phyloP scores from a whole-genome alignment of 139 green algal genomes.

The Chlamydomonas schloesseri region DNA sequence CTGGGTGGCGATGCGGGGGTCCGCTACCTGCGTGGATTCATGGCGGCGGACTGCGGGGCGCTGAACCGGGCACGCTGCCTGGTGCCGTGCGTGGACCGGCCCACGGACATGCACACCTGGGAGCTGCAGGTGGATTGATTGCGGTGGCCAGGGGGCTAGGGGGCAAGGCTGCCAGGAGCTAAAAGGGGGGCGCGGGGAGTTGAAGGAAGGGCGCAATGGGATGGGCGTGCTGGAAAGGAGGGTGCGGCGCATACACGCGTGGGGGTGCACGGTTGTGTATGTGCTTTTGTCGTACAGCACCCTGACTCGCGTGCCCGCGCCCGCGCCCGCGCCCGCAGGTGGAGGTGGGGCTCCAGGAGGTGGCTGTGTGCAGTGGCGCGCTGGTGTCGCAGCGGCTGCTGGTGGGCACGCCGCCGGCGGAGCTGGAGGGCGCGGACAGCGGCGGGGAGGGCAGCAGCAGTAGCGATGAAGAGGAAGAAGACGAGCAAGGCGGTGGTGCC shows the following conservation, averaged over 20 bases:
- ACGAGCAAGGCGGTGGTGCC: too few species aligned
- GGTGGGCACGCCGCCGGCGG: neutral
- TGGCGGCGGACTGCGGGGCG: neutral
- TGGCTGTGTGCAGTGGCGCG: slow-evolving; percentile 44
- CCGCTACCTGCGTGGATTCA: slow-evolving; percentile 13
- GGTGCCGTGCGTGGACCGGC: slow-evolving; percentile 38
- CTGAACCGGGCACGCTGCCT: slow-evolving; percentile 8
- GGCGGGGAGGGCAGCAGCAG: too few species aligned
- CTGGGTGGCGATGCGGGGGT: neutral
- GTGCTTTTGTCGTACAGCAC: too few species aligned
- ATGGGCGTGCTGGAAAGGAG: too few species aligned
- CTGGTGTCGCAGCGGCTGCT: slow-evolving; percentile 45
- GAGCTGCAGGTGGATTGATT: slow-evolving; percentile 27
- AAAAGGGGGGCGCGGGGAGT: too few species aligned
- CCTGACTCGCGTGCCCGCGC: too few species aligned
- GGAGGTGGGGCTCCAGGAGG: slow-evolving; percentile 25
- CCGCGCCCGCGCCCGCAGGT: neutral
- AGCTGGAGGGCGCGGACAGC: neutral
- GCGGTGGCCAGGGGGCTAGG: neutral
- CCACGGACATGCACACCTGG: neutral
- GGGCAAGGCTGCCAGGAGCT: too few species aligned
- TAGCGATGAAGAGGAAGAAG: neutral
- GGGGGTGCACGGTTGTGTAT: too few species aligned
- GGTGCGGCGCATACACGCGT: too few species aligned
- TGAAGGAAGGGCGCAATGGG: neutral